Evolutionary conservation across 2,329 filamentous ascomycete species (phyloP).

Genomic region (Coniochaeta ligniaria): DNA sequence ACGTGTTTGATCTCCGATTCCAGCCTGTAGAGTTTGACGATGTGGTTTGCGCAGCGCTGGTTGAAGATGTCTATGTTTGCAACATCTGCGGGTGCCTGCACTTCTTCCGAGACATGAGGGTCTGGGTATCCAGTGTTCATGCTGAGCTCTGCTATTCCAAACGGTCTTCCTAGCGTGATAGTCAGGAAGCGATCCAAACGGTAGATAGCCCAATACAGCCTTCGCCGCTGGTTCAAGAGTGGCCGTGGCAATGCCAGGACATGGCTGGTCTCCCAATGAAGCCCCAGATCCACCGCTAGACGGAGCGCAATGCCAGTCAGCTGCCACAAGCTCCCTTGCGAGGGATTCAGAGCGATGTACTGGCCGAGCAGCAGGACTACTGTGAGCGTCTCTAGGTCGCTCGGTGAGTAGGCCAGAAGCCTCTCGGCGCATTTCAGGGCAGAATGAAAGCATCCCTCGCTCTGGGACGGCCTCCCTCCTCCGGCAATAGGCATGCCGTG

Average conservation of each 20-base stretch:
- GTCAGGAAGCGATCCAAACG: constrained; percentile 18
- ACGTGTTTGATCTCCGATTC: constrained; percentile 27
- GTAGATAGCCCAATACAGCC: constrained; percentile 18
- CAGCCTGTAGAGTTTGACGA: constrained; percentile 19
- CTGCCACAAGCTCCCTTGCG: constrained; percentile 24
- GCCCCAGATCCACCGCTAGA: constrained; percentile 22
- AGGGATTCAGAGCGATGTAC: constrained; percentile 22
- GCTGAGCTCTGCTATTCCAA: constrained; percentile 20
- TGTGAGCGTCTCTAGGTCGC: constrained; percentile 22
- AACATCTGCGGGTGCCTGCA: not conserved
- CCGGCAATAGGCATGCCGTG: constrained; percentile 17
- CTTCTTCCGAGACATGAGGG: constrained; percentile 11
- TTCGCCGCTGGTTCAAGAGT: constrained; percentile 17
- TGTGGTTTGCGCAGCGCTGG: constrained; percentile 21
- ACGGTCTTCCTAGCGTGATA: constrained; percentile 20
- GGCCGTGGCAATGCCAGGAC: constrained; percentile 13
- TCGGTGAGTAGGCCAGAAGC: constrained; percentile 20
- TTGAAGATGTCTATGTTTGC: constrained; percentile 9
- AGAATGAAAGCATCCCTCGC: constrained; percentile 26
- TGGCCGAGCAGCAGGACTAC: constrained; percentile 22
- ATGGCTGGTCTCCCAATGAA: constrained; percentile 23
- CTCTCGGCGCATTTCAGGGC: constrained; percentile 20
- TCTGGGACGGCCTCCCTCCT: constrained; percentile 17
- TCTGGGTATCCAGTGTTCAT: constrained; percentile 14
- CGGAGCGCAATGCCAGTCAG: constrained; percentile 23